Conservation (phyloP, 164 flowering plant species). For the Taxillus chinensis region DNA sequence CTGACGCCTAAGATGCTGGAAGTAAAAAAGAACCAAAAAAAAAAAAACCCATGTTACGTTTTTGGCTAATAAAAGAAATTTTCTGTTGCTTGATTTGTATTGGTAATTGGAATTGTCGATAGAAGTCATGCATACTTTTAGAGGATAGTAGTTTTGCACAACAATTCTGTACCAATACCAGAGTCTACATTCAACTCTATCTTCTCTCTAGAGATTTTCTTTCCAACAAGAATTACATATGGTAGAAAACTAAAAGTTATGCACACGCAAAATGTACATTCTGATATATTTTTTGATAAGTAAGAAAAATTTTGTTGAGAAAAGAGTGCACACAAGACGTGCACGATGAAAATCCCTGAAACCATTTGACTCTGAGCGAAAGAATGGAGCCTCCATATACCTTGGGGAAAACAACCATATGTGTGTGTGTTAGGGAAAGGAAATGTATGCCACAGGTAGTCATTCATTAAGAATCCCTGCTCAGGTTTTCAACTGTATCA, state of each 20-base stretch:
- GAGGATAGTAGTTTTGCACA: neutral
- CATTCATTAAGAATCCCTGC: too few relatives aligned
- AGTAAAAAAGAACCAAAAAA: neutral
- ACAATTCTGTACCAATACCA: neutral
- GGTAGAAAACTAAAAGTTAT: neutral
- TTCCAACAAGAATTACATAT: neutral
- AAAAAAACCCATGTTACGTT: constrained; percentile 10
- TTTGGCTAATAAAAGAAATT: too few relatives aligned
- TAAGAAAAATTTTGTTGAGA: too few relatives aligned
- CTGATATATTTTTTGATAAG: too few relatives aligned
- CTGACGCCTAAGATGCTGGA: neutral
- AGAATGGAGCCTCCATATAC: neutral
- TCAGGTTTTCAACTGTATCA: too few relatives aligned
- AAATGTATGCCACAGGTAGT: too few relatives aligned
- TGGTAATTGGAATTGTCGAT: neutral
- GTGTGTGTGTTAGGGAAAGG: too few relatives aligned
- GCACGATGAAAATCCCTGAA: neutral
- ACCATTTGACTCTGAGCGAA: neutral
- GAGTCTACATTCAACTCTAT: neutral
- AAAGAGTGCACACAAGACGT: too few relatives aligned
- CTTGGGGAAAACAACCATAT: constrained; percentile 1
- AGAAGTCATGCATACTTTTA: neutral
- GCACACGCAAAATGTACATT: neutral
- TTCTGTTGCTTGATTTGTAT: neutral
- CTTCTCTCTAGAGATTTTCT: neutral